Evolutionary conservation across 2,329 filamentous ascomycete species (phyloP).

Genomic region (Cladorrhinum sp.): DNA sequence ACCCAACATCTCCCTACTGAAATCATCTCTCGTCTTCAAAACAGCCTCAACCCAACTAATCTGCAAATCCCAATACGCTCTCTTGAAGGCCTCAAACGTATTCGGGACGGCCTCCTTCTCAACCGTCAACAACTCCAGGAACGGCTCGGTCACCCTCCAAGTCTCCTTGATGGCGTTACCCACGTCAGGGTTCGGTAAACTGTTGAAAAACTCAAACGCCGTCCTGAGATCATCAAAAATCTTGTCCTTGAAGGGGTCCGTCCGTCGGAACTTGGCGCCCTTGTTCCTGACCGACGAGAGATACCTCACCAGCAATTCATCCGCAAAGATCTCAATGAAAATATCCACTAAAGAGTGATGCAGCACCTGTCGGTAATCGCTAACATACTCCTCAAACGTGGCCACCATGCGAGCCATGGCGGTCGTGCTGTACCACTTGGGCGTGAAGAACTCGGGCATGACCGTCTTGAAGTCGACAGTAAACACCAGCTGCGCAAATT

Average conservation of each 20-base stretch:
- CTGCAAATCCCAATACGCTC: slow-evolving; percentile 87
- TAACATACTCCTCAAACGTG: slow-evolving; percentile 92
- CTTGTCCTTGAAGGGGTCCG: slow-evolving; percentile 87
- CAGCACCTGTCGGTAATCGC: slow-evolving; percentile 79
- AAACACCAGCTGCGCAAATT: slow-evolving; percentile 86
- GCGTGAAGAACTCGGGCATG: slow-evolving; percentile 86
- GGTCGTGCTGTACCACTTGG: slow-evolving; percentile 80
- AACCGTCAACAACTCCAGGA: slow-evolving; percentile 74
- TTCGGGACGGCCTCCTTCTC: slow-evolving; percentile 71
- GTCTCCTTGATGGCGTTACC: slow-evolving; percentile 76
- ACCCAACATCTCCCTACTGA: slow-evolving; percentile 85
- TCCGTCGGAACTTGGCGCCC: slow-evolving; percentile 79
- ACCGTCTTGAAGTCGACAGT: slow-evolving; percentile 81
- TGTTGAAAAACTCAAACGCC: slow-evolving; percentile 84
- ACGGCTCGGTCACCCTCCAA: slow-evolving; percentile 86
- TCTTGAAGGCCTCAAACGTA: slow-evolving; percentile 81
- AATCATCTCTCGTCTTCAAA: slow-evolving; percentile 82
- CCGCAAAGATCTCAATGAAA: slow-evolving; percentile 87
- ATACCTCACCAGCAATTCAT: slow-evolving; percentile 86
- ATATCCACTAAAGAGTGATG: slow-evolving; percentile 88
- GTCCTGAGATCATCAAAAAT: slow-evolving; percentile 90
- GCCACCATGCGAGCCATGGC: slow-evolving; percentile 91
- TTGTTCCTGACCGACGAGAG: slow-evolving; percentile 83
- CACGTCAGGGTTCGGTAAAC: slow-evolving; percentile 68
- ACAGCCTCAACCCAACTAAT: slow-evolving; percentile 95